These are phyloP conservation scores for Metarhizium robertsii DNA, from an alignment of 2,329 filamentous ascomycete genomes.

Conservation along the genomic window DNA sequence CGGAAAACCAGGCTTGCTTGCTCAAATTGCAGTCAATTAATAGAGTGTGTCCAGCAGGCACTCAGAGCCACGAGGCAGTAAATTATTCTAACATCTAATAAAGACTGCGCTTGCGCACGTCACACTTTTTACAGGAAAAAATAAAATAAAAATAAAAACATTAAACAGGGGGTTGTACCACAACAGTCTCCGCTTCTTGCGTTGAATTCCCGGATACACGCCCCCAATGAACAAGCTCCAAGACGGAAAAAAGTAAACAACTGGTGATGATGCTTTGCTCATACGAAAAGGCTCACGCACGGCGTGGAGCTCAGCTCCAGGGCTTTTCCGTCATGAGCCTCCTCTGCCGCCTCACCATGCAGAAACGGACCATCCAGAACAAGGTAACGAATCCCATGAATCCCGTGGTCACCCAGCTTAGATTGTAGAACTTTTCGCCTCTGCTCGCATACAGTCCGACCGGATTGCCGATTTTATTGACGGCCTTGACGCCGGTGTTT, in stretches of 20 bases:
- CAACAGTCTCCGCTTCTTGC: too few species aligned
- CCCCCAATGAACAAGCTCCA: too few species aligned
- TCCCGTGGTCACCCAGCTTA: slow-evolving; percentile 38
- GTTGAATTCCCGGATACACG: too few species aligned
- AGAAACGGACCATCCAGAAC: slow-evolving; percentile 32
- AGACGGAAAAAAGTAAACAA: too few species aligned
- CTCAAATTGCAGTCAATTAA: neutral
- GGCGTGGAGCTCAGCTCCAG: neutral
- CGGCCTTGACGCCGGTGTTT: slow-evolving; percentile 28
- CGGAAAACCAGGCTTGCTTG: neutral
- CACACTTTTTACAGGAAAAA: too few species aligned
- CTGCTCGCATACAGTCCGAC: slow-evolving; percentile 33
- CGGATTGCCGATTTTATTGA: slow-evolving; percentile 33
- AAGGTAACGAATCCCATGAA: slow-evolving; percentile 29
- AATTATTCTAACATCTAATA: too few species aligned
- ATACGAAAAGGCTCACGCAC: neutral
- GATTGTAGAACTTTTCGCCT: slow-evolving; percentile 33
- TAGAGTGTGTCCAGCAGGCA: neutral
- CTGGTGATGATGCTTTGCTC: neutral
- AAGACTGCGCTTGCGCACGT: too few species aligned
- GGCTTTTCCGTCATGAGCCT: neutral
- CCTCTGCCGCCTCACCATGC: slow-evolving; percentile 18
- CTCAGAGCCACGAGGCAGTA: neutral
- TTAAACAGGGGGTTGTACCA: too few species aligned
- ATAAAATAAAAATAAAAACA: too few species aligned